Evolutionary conservation across 2,329 filamentous ascomycete species (phyloP).

Genomic region (Aspergillus sp.): DNA sequence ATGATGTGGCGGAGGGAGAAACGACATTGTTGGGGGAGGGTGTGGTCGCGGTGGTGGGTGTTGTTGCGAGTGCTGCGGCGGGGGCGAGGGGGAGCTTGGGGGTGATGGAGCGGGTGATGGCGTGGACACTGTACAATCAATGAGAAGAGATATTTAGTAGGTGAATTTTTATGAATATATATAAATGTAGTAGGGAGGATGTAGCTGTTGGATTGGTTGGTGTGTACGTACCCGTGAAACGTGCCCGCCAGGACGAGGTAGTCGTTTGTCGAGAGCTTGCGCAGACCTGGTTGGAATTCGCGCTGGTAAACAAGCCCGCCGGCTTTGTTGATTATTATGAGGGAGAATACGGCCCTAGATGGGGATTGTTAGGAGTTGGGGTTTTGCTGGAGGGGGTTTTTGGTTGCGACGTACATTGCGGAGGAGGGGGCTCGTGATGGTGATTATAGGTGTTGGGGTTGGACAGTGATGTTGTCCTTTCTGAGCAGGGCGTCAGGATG

Average conservation of each 20-base stretch:
- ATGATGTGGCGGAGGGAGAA: slow-evolving; percentile 38
- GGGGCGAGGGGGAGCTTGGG: slow-evolving; percentile 43
- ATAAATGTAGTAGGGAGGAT: neutral
- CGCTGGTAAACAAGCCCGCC: slow-evolving; percentile 95
- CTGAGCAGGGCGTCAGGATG: neutral
- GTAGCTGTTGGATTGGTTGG: neutral
- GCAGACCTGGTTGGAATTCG: slow-evolving; percentile 83
- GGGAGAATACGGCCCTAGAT: slow-evolving; percentile 83
- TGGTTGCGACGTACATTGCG: slow-evolving; percentile 25
- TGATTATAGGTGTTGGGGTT: neutral
- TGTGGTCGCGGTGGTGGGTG: slow-evolving; percentile 14
- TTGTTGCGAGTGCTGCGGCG: slow-evolving; percentile 28
- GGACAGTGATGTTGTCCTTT: neutral
- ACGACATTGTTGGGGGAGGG: slow-evolving; percentile 13
- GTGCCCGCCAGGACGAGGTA: slow-evolving; percentile 95
- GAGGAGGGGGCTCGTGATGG: neutral
- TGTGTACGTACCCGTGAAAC: slow-evolving; percentile 75
- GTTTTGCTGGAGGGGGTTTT: slow-evolving; percentile 1
- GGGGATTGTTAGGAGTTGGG: neutral
- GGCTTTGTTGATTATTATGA: slow-evolving; percentile 98
- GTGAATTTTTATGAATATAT: neutral
- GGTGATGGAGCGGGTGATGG: slow-evolving; percentile 61
- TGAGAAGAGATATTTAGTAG: neutral
- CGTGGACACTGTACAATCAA: slow-evolving; percentile 57
- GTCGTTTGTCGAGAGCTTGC: slow-evolving; percentile 91